Evolutionary conservation across 768 basidiomycete genomes (phyloP), one percentile per base, ranked within the genome.

Genomic region (Phaeolepiota aurea): DNA sequence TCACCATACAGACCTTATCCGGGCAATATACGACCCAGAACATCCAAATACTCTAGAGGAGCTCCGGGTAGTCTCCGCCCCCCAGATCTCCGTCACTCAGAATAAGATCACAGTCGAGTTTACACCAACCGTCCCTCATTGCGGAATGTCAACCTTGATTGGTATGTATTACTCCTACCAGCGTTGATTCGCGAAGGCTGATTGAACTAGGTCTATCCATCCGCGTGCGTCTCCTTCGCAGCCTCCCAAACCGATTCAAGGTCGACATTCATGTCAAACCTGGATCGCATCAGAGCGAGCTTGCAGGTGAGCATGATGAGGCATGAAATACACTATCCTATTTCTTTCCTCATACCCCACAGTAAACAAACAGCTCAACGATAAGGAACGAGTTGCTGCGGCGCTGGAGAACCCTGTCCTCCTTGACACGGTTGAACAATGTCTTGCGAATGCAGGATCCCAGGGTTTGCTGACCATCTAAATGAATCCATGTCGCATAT

Each of bases 321-420:
- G 4, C 9, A 19, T 7, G 90, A 44, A 23, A 80, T 63, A 16
- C 28, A 23, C 3, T 22, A 7, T 41, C 18, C 20, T 37, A 9
- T 34, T 16, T 20, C 41, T 23, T 4, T 12, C 37, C 25, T 28
- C 12, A 40, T 22, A 5, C 19, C n/a, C 25, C 25, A 10, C n/a
- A 94, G 96, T 99, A 9, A 99, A 98, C 63, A 97, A 97, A 58
- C 96, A 99, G 54, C 71, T 99, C 22, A 99, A 99, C 53, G 96
- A 99, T 65, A 99, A 99, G 62, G 96, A 99, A 62, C 74, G 96
- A 30, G 96, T 98, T 1, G 92, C 92, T 18, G 96, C 96, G 9
- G 96, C 96, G 1, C 70, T 98, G 36, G 96, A 99, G 61, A 98
- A 98, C 61, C 73, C 79, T 2, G 75, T 83, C 20, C 72, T 99